Evolutionary conservation across 2,329 filamentous ascomycete genomes (phyloP), one percentile per base, ranked within the genome.

Genomic region (Domatiomyces catenatus): DNA sequence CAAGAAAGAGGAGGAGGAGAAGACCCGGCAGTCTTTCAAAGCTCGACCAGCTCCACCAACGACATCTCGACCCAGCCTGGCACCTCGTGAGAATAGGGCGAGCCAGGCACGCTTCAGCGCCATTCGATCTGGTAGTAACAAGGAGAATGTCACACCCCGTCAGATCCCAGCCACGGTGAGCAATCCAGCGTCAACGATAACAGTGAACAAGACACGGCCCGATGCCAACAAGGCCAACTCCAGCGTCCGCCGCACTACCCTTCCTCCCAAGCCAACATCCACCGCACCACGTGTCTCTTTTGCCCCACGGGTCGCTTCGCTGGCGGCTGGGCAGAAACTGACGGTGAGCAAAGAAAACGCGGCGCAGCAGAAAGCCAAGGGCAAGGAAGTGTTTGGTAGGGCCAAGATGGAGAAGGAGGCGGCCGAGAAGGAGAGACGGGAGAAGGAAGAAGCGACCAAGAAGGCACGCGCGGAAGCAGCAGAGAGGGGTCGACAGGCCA

Each of bases 71-170:
- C 69, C 63, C 42, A 55, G 61, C 17, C 60, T 62, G 6, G 54
- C 62, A 5, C 58, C 63, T 1, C 67, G 71, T 20, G 69, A 71
- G 48, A 75, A 72, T 12, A 67, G 69, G 42, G 62, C 71, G 17
- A 71, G 69, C 51, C 67, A 66, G 48, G 68, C 69, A 8, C 64
- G 74, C 8, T 63, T 71, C 52, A 68, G 62, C 47, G 47, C 68
- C 12, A 53, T 57, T 22, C 47, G 51, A 18, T 50, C 28, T 17
- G 58, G 56, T 20, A 32, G 44, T 10, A 54, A 54, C 44, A 58
- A 58, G 51, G 56, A 60, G 43, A 59, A 60, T 24, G 50, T 55
- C 18, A 54, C 46, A 1, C 56, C 58, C 15, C 52, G 49, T 28
- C 28, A 36, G 6, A 24, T 42, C 22, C 18, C 43, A 5, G 47